Evolutionary conservation across 1,284 basidiomycete species (phyloP), one percentile per base, ranked within the genome.

Genomic region (Ceratobasidium sp.): DNA sequence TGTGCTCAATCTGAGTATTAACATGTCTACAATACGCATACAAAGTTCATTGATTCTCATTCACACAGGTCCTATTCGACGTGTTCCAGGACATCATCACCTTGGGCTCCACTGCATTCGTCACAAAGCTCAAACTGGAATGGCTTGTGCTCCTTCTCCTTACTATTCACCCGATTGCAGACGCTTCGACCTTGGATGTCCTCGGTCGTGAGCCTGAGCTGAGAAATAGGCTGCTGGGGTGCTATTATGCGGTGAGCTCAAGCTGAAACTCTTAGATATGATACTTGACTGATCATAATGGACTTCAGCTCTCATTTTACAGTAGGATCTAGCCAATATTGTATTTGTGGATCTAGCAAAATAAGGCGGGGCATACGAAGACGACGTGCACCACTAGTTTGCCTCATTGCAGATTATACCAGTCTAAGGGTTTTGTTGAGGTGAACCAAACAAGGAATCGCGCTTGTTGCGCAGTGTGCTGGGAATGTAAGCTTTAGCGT

Each of bases 121-220:
- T 84, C 32, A 85, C 83, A 75, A 80, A 80, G 71, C 82, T 84
- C 76, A 86, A 86, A 78, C 79, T 86, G 32, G 83, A 86, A 73
- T 86, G 82, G 81, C 85, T 85, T 14, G 84, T 87, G 32, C 76
- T 87, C 41, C 83, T 86, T 75, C 79, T 76, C 30, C 77, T 83
- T 14, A 79, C 80, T 23, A 76, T 85, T 18, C 81, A 82, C 3
- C 81, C 84, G 0, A 84, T 85, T 47, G 83, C 79, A 13, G 82
- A 82, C 52, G 81, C 81, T 9, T 75, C 80, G 9, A 83, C 82
- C 0, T 76, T 85, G 26, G 77, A 80, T 52, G 77, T 76, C 0
- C 77, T 84, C 4, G 80, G 80, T 21, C 80, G 83, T 44, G 80
- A 78, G 13, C 49, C 77, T 0, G 79, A 78, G 30, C 72, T 81